These are phyloP conservation scores for Solanum megistacrolobum DNA, from an alignment of 257 asterid species.

Conservation along the genomic window DNA sequence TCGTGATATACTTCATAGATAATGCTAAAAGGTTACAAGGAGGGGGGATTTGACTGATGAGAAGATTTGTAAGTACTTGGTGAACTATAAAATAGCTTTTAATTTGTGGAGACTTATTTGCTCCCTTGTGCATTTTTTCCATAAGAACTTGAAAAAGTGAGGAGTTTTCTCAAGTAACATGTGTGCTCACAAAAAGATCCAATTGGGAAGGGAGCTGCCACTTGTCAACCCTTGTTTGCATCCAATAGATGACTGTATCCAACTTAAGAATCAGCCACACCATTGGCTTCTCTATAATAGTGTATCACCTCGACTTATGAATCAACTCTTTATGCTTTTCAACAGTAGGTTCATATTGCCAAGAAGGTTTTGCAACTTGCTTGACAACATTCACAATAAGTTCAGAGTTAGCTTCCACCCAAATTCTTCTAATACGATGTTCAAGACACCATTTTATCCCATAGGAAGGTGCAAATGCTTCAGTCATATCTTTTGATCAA, in stretches of 20 bases:
- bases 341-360: not conserved
- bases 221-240: not conserved
- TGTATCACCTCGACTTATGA: not conserved
- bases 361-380: not conserved
- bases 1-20: not conserved
- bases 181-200: not conserved
- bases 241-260: not conserved
- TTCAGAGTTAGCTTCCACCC: not conserved
- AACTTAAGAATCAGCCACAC: not conserved
- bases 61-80: not conserved
- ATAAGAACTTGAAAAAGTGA: not conserved
- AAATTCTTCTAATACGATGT: not conserved
- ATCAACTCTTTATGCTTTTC: not conserved
- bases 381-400: not conserved
- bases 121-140: not conserved
- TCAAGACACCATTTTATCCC: not conserved
- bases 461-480: not conserved
- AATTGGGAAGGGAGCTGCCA: not conserved
- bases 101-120: not conserved
- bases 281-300: not conserved
- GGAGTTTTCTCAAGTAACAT: not conserved
- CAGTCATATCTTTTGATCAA: not conserved
- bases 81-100: not conserved
- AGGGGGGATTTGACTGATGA: not conserved
- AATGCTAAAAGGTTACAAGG: not conserved